Base-by-base conservation (phyloP, 345 rosid genomes). In the Sonneratia alba region DNA sequence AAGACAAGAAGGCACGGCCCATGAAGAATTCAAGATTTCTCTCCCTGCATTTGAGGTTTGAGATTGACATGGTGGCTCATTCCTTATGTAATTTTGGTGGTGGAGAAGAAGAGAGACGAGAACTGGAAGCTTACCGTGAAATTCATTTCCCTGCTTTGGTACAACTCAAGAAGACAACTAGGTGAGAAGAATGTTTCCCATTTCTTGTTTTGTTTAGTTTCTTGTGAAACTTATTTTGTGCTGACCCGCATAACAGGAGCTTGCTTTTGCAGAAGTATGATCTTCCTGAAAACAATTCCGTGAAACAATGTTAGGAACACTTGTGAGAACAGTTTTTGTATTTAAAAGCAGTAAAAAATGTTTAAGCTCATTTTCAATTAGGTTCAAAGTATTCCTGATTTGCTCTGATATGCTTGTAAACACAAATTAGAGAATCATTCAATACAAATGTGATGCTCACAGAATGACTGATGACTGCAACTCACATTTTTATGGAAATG, bases 21-120 rank as follows among this genome's bases (percentile, higher is more conserved):
- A 77, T 61, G 43, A 95, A 89, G 76, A 79, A 87, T 76, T 85
- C 96, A 40, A 89, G 73, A 82, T 95, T 88, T 80, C 85, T 96
- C 71, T 89, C 97, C 40, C 70, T 96, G 36, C 99, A 92, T 77
- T 82, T 96, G 75, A 84, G 99, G 76, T 92, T 92, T 73, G 98
- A 96, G 83, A 91, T 96, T 18, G 98, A 92, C 73, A 92, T 92
- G 99, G 93, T 92, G 42, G 98, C 99, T 79, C 99, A 95, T 87
- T 92, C 99, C 70, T 81, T 89, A 7, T 95, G 99, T 66, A 90
- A 92, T 71, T 95, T 85, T 64, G 98, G 98, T 70, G 96, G 98
- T 67, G 99, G 96, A 0, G 89, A 88, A 76, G 87, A 81, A 34
- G 98, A 95, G 76, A 84, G 83, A 65, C 67, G 45, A 66, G 93